Percentiles rank a stretch among this genome's conserved stretches.
Evolutionary conservation across 352 stramenopile genomes (phyloP).

Genomic region (Phytophthora pini): DNA sequence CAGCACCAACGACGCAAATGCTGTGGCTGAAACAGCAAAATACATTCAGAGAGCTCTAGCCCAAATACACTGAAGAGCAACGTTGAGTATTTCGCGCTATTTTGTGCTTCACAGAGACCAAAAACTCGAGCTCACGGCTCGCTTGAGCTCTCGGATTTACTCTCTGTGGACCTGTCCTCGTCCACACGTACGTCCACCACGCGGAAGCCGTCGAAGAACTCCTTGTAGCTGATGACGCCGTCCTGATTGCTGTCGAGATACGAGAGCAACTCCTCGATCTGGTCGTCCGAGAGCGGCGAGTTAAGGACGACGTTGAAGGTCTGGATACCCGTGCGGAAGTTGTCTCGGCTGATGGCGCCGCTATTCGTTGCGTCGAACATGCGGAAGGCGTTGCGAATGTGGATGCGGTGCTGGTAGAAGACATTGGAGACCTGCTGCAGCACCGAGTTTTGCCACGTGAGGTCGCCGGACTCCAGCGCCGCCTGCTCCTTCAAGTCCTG

Average conservation of each 20-base stretch:
- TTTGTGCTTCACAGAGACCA: slow-evolving; percentile 1
- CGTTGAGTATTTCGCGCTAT: slow-evolving; percentile 29
- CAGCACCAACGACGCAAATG: slow-evolving; percentile 7
- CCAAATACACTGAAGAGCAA: slow-evolving; percentile 10
- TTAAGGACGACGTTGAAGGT: slow-evolving; percentile 92
- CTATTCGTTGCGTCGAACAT: slow-evolving; percentile 92
- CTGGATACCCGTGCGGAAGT: slow-evolving; percentile 87
- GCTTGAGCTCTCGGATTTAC: slow-evolving; percentile 6
- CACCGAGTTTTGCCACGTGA: slow-evolving; percentile 93
- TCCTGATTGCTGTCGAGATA: slow-evolving; percentile 92
- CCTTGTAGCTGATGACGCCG: slow-evolving; percentile 93
- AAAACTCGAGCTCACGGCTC: background rate
- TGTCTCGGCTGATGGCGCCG: slow-evolving; percentile 79
- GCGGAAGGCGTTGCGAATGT: slow-evolving; percentile 92
- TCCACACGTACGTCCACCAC: slow-evolving; percentile 81
- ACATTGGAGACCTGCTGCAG: slow-evolving; percentile 95
- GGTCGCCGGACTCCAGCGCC: slow-evolving; percentile 59
- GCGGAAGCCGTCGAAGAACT: slow-evolving; percentile 94
- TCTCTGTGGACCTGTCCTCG: slow-evolving; percentile 38
- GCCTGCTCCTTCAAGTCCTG: slow-evolving; percentile 76
- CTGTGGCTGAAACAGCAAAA: slow-evolving; percentile 23
- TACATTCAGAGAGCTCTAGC: slow-evolving; percentile 29
- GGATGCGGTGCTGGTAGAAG: slow-evolving; percentile 94
- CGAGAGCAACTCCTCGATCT: slow-evolving; percentile 90
- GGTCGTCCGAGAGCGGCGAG: slow-evolving; percentile 89